phyloP scores from a whole-genome alignment of 345 rosid species.

The Eucalyptus caleyi region DNA sequence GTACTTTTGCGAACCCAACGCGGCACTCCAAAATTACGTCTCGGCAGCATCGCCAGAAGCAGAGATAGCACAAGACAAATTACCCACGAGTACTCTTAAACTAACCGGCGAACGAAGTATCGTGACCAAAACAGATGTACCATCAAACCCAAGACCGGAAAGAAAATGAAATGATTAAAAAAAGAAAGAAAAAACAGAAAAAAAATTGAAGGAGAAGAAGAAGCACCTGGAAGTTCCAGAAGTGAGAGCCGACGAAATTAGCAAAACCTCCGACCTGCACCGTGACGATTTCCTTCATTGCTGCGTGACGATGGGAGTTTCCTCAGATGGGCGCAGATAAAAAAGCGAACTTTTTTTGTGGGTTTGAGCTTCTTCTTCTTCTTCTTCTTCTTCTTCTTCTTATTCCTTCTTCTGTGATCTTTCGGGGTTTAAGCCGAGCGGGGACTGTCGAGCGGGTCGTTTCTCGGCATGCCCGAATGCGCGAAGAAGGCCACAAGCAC shows the following conservation, averaged over 20 bases:
- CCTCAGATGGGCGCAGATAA: not conserved
- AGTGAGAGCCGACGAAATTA: slow-evolving; percentile 92
- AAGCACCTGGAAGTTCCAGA: slow-evolving; percentile 93
- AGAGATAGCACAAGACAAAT: not conserved
- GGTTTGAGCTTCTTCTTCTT: not conserved
- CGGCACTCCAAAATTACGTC: not conserved
- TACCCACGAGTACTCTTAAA: not conserved
- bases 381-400: not conserved
- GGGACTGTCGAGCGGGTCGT: not conserved
- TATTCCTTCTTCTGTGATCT: not conserved
- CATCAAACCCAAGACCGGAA: not conserved
- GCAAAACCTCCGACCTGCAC: slow-evolving; percentile 84
- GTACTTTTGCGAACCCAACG: not conserved
- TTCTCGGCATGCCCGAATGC: not conserved
- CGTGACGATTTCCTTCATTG: slow-evolving; percentile 80
- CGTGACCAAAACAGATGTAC: not conserved
- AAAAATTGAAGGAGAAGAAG: not conserved
- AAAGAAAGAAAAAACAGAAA: not conserved
- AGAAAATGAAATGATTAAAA: not conserved
- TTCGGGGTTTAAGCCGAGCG: not conserved
- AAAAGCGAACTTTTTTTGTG: not conserved
- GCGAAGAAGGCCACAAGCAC: not conserved
- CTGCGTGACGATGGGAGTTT: not conserved
- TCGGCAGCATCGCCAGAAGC: not conserved
- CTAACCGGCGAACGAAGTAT: not conserved